Evolutionary conservation across 2,329 filamentous ascomycete genomes (phyloP), one percentile per base, ranked within the genome.

Genomic region (Clonostachys solani): DNA sequence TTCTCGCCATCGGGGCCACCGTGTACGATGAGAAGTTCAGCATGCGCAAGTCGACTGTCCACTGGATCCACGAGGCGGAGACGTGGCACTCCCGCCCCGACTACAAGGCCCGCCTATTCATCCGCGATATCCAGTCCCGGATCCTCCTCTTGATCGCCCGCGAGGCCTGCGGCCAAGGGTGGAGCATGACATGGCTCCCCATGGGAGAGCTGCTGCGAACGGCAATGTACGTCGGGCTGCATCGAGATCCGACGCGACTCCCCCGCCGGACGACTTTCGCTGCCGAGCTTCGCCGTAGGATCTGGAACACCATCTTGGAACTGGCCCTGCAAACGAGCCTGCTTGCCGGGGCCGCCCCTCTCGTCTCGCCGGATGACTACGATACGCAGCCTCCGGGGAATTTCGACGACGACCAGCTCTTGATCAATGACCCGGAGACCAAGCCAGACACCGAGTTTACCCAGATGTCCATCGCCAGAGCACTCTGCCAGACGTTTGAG

Each of bases 31-130:
- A 75, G 0, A 50, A 60, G 0, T 82, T 78, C 47, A 74, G 72
- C 0, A 52, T 81, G 35, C 71, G 78, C 7, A 45, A 62, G 6
- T 65, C 67, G 0, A 80, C 80, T 1, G 62, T 73, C n/a, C 67
- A 61, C 29, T 85, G 80, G 81, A 62, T 83, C 0, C 76, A 78
- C 47, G 78, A 82, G 50, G 80, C 74, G 0, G 74, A 79, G 41
- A 71, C 70, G 0, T 84, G 77, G 75, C 45, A 78, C 1, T 72
- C 74, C 0, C 69, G 71, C 6, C 81, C 80, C 0, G 64, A 73
- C 4, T 75, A 73, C 54, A 84, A 84, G 50, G 66, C 70, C 1
- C 62, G 70, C 1, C 62, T 83, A 0, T 70, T 64, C 2, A 61
- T 83, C 0, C 68, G 72, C 33, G 68, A 65, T n/a, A 50, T 84